Evolutionary conservation across 2,329 filamentous ascomycete species (phyloP), one percentile per base, ranked within the genome.

Genomic region (Colletotrichum lindemuthianum): DNA sequence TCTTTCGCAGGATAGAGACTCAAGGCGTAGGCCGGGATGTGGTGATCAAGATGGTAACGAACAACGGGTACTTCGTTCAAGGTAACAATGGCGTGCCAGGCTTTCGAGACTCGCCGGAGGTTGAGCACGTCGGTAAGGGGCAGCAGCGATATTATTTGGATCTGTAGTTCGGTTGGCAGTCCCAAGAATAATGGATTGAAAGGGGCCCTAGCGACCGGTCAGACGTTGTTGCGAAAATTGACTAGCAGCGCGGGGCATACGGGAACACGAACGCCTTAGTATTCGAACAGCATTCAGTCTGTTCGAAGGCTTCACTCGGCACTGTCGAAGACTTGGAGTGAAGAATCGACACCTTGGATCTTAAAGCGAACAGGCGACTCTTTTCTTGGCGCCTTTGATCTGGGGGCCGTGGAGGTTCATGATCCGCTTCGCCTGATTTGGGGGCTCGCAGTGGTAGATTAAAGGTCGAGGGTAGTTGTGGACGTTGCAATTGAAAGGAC

Each of bases 91-190:
- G 81, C 77, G 69, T 89, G 87, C 79, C 87, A 87, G 39, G 83
- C 81, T 69, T 82, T 85, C 1, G 86, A 90, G 12, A 84, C 81
- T 34, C 85, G 73, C 65, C 88, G 84, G 24, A 90, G 78, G 65
- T 82, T 88, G 37, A 90, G 78, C 13, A 90, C 78, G 64, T 88
- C 86, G 37, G 84, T 84, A 41, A 90, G 79, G 1, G 88, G 86
- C 34, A 90, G 77, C 1, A 82, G 82, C 3, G 85, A 82, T 53
- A 90, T 84, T 67, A 90, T 84, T 70, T 89, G 86, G 32, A 88
- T 82, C 72, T 89, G 87, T 49, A 90, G 75, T 73, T 90, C 88
- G 64, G 82, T 86, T 2, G 88, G 88, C 6, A 90, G 76, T 36
- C 76, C 77, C 24, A 84, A 76, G 67, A 90, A 88, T n/a, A 87